Evolutionary conservation across 768 basidiomycete species (phyloP), one percentile per base, ranked within the genome.

Genomic region (Lactarius psammicola): DNA sequence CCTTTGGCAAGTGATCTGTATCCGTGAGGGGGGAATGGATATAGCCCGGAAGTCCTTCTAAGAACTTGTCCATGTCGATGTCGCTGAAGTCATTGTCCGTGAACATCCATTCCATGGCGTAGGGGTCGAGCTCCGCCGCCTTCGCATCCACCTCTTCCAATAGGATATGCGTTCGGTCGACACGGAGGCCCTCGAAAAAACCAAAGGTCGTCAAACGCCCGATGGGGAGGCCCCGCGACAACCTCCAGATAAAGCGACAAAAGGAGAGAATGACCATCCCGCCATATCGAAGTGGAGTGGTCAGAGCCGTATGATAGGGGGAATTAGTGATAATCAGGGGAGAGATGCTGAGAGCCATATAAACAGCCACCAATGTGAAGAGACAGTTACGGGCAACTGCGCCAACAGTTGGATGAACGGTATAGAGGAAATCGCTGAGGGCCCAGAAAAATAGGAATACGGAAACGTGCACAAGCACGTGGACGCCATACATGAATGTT

Each of bases 381-480:
- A 67, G 55, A 17, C 26, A 38, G 57, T 33, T 54, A 10, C 36
- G 63, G 20, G 63, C 1, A 33, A 65, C 36, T 2, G 11, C 10
- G 26, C 59, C 64, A 4, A 68, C 38, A 3, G 15, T 33, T 15
- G 4, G 15, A 66, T 68, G 0, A 30, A 60, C n/a, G 1, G 44
- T 60, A 33, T 57, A 56, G 15, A 65, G 54, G 60, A 61, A 65
- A 51, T 65, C 59, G 44, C 64, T 61, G 44, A 65, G 13, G 2
- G 60, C 59, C 60, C 64, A 49, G 40, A 68, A 62, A 40, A 66
- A 68, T 0, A 68, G 60, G 33, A 68, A 66, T 7, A 66, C 30
- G 0, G 67, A 60, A 31, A 66, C 10, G 30, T 68, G 67, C 23
- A 68, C 42, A 26, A 66, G 30, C 2, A 60, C 64, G 18, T 56